A percentile compares a stretch with the other conserved stretches of the same genome.
Conservation (phyloP, 805 yeast genomes). For the Lipomyces chichibuensis region DNA sequence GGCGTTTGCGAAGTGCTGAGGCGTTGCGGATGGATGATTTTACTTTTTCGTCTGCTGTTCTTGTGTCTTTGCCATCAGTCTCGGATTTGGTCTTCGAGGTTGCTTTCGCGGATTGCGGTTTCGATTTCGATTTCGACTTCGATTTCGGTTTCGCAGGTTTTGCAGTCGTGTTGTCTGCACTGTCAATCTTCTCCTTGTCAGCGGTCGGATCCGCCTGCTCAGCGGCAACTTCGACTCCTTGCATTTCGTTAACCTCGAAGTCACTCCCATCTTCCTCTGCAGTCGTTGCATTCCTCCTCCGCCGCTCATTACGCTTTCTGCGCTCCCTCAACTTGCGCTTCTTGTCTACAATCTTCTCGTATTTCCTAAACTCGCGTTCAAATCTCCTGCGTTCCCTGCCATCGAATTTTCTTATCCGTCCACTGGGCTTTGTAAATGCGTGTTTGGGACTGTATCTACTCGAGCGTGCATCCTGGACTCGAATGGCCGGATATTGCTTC, state of each 20-base stretch:
- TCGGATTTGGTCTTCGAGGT: too few species aligned
- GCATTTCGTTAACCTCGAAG: neutral
- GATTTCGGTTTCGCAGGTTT: neutral
- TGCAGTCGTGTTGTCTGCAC: neutral
- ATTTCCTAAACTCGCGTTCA: slow-evolving; percentile 7
- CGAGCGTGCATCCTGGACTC: slow-evolving; percentile 4
- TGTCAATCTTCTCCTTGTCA: neutral
- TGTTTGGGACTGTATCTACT: neutral
- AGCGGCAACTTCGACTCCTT: neutral
- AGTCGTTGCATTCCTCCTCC: neutral
- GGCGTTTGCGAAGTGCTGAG: neutral
- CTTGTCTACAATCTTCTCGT: slow-evolving; percentile 6
- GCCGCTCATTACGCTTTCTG: slow-evolving; percentile 10
- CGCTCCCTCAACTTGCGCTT: slow-evolving; percentile 8
- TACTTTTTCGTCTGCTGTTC: neutral
- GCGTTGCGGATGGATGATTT: neutral
- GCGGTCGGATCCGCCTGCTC: neutral
- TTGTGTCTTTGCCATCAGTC: neutral
- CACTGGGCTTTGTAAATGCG: neutral
- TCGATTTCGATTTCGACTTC: neutral
- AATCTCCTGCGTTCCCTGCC: slow-evolving; percentile 9
- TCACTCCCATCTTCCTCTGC: slow-evolving; percentile 1
- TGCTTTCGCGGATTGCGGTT: neutral
- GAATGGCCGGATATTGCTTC: neutral
- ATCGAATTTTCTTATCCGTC: slow-evolving; percentile 9